Evolutionary conservation across 2,329 filamentous ascomycete genomes (phyloP).

Genomic region (Aspergillus carbonarius): DNA sequence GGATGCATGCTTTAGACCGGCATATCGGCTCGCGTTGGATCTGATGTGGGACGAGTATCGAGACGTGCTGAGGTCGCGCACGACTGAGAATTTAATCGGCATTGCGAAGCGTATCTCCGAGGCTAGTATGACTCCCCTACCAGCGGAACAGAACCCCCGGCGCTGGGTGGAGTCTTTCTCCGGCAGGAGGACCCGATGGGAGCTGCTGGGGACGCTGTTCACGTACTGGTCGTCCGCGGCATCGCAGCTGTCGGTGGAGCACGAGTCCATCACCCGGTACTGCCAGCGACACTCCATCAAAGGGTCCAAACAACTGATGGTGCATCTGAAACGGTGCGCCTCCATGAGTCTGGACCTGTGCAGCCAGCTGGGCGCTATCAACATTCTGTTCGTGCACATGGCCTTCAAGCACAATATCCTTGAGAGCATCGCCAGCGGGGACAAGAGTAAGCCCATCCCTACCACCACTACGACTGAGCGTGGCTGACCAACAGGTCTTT

Average conservation of each 20-base stretch:
- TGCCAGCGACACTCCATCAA: neutral
- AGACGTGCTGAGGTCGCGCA: neutral
- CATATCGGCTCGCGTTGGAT: neutral
- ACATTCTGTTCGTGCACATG: neutral
- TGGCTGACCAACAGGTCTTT: neutral
- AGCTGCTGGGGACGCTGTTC: neutral
- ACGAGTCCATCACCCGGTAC: neutral
- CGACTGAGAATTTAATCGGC: neutral
- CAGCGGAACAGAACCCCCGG: neutral
- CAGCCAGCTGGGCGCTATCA: neutral
- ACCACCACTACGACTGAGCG: neutral
- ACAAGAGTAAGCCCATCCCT: slow-evolving; percentile 1
- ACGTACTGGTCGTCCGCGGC: slow-evolving; percentile 4
- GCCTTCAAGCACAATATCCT: slow-evolving; percentile 5
- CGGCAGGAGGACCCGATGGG: neutral
- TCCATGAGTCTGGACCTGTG: slow-evolving; percentile 4
- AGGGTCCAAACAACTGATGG: slow-evolving; percentile 1
- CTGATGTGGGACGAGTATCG: slow-evolving; percentile 1
- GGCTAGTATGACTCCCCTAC: neutral
- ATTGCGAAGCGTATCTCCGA: neutral
- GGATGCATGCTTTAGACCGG: slow-evolving; percentile 1
- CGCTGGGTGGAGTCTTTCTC: slow-evolving; percentile 6
- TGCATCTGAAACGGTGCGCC: slow-evolving; percentile 3
- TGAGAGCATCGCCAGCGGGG: slow-evolving; percentile 1
- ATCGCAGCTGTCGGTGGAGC: neutral